These are phyloP conservation scores for Mycena vitilis DNA, from an alignment of 768 basidiomycete species.

Conservation along the genomic window DNA sequence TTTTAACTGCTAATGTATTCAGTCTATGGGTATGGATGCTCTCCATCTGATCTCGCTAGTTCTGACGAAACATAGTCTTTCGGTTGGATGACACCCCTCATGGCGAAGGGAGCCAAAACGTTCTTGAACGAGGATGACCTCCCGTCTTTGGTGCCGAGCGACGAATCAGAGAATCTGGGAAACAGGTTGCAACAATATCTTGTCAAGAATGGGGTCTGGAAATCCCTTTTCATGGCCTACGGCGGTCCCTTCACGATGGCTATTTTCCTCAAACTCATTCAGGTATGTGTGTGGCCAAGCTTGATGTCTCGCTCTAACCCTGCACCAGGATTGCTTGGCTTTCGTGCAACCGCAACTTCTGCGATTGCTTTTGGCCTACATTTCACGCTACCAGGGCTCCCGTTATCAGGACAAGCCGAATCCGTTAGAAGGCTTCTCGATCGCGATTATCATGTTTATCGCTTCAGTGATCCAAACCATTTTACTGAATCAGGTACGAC, in stretches of 20 bases:
- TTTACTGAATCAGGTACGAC: constrained; percentile 74
- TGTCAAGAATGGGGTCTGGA: constrained; percentile 75
- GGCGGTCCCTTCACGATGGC: constrained; percentile 80
- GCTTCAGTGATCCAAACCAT: constrained; percentile 84
- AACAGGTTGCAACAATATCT: constrained; percentile 69
- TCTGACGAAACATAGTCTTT: constrained; percentile 63
- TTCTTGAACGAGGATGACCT: constrained; percentile 85
- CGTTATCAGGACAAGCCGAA: constrained; percentile 53
- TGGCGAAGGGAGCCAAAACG: constrained; percentile 69
- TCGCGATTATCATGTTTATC: constrained; percentile 84
- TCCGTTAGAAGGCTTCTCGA: constrained; percentile 75
- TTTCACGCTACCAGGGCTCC: constrained; percentile 77
- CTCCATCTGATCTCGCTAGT: neutral
- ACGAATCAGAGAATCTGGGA: constrained; percentile 80
- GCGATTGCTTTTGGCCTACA: constrained; percentile 81
- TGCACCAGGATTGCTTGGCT: constrained; percentile 67
- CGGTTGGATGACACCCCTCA: constrained; percentile 85
- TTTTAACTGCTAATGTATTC: constrained; percentile 82
- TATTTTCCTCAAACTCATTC: constrained; percentile 73
- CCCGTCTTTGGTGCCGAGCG: constrained; percentile 73
- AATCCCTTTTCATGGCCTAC: constrained; percentile 80
- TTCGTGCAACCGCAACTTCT: constrained; percentile 93
- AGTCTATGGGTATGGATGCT: constrained; percentile 68
- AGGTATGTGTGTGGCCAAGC: constrained; percentile 42
- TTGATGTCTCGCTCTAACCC: neutral